Evolutionary conservation across 2,329 filamentous ascomycete genomes (phyloP).

Genomic region (Epicoccum sorghinum): DNA sequence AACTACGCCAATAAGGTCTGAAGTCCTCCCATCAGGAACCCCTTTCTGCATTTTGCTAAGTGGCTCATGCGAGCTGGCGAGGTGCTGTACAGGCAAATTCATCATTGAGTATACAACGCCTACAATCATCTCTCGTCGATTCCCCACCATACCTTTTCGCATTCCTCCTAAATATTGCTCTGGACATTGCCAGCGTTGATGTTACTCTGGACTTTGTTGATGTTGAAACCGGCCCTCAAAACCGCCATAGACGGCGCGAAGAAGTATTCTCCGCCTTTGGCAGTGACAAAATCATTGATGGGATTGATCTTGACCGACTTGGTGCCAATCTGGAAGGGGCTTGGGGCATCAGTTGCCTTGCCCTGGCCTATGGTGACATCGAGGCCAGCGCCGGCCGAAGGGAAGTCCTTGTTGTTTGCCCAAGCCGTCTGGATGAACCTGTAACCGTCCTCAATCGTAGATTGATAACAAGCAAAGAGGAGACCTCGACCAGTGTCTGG

Average conservation of each 20-base stretch:
- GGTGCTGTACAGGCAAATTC: too few species aligned
- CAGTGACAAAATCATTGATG: constrained; percentile 12
- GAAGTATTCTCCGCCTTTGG: constrained; percentile 15
- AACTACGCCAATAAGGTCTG: too few species aligned
- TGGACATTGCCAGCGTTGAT: not conserved
- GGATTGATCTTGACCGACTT: constrained; percentile 13
- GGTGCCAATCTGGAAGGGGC: constrained; percentile 8
- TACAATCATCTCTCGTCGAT: too few species aligned
- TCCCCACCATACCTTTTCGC: too few species aligned
- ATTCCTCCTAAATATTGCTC: too few species aligned
- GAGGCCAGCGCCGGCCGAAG: constrained; percentile 2
- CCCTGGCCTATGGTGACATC: constrained; percentile 14
- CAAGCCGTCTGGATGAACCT: constrained; percentile 11
- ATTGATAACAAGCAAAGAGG: constrained; percentile 14
- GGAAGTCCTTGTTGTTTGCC: constrained; percentile 5
- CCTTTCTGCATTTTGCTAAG: too few species aligned
- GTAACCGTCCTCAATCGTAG: constrained; percentile 14
- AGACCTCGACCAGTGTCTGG: constrained; percentile 6
- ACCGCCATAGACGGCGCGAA: constrained; percentile 13
- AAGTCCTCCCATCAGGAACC: too few species aligned
- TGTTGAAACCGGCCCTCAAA: constrained; percentile 11
- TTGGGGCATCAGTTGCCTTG: constrained; percentile 3
- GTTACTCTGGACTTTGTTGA: not conserved
- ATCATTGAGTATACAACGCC: too few species aligned
- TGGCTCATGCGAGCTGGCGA: too few species aligned